These are phyloP conservation scores for Cladobotryum mycophilum DNA, from an alignment of 2,329 filamentous ascomycete species.

Conservation along the genomic window DNA sequence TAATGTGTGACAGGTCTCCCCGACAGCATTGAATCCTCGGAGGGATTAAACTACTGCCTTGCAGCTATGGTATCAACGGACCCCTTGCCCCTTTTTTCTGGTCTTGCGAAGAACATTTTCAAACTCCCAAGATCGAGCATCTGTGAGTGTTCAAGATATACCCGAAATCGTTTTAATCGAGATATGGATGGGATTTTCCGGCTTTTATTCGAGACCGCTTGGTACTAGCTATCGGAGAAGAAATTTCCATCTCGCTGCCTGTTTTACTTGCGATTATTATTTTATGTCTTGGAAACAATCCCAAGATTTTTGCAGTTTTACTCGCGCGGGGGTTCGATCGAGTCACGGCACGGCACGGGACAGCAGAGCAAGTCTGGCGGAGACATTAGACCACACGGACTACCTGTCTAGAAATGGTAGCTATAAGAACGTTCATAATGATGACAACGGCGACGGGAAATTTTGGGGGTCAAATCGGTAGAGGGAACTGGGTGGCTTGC, in stretches of 20 bases:
- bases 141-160: slow-evolving; percentile 15
- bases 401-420: slow-evolving; percentile 14
- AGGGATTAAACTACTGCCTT: neutral
- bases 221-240: slow-evolving; percentile 7
- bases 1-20: slow-evolving; percentile 1
- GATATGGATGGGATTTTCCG: slow-evolving; percentile 12
- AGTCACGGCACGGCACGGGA: slow-evolving; percentile 11
- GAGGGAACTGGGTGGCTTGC: slow-evolving; percentile 5
- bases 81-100: slow-evolving; percentile 6
- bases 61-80: slow-evolving; percentile 7
- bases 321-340: slow-evolving; percentile 9
- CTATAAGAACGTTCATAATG: slow-evolving; percentile 11
- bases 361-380: slow-evolving; percentile 5
- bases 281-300: slow-evolving; percentile 7
- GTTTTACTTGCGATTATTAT: slow-evolving; percentile 9
- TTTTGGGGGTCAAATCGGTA: slow-evolving; percentile 5
- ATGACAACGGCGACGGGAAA: slow-evolving; percentile 11
- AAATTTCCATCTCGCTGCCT: slow-evolving; percentile 5
- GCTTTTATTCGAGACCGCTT: slow-evolving; percentile 3
- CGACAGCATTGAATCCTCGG: neutral
- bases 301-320: slow-evolving; percentile 9
- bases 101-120: slow-evolving; percentile 8
- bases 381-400: slow-evolving; percentile 5
- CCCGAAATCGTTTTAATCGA: slow-evolving; percentile 16
- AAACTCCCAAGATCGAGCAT: slow-evolving; percentile 9